phyloP scores from a whole-genome alignment of 108 stramenopile species.

The Poteriospumella lacustris region DNA sequence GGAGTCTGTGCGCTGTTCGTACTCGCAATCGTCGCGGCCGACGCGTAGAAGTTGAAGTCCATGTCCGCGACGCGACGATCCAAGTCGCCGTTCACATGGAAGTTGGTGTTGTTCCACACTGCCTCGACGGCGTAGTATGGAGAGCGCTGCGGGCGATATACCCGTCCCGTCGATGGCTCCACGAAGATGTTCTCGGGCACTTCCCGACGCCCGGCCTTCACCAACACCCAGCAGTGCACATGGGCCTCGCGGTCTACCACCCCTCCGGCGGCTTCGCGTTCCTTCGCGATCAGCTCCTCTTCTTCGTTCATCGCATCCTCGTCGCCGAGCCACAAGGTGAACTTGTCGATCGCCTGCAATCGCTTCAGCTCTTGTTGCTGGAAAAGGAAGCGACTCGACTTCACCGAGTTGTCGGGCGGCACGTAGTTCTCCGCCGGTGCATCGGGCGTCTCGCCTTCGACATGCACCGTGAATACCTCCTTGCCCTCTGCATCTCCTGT shows the following conservation, averaged over 20 bases:
- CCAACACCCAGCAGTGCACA: slow-evolving; percentile 68
- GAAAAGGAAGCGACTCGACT: background rate
- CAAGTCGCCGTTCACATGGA: slow-evolving; percentile 60
- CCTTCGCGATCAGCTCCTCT: too few species aligned
- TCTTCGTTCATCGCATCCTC: slow-evolving; percentile 15
- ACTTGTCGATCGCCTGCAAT: background rate
- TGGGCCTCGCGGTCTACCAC: slow-evolving; percentile 42
- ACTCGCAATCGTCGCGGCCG: too few species aligned
- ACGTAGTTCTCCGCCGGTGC: too few species aligned
- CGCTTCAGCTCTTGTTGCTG: background rate
- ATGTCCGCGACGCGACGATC: background rate
- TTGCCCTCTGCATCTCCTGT: too few species aligned
- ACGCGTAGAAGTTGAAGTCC: too few species aligned
- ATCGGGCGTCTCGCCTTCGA: background rate
- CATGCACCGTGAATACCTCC: too few species aligned
- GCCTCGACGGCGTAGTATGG: slow-evolving; percentile 61
- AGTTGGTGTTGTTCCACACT: slow-evolving; percentile 65
- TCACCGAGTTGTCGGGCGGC: slow-evolving; percentile 12
- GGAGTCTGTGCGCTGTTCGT: too few species aligned
- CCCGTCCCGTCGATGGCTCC: slow-evolving; percentile 64
- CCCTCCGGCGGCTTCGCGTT: too few species aligned
- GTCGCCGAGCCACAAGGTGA: slow-evolving; percentile 1
- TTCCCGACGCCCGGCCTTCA: slow-evolving; percentile 54
- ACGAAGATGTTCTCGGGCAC: slow-evolving; percentile 50
- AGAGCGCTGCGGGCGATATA: slow-evolving; percentile 38